Base-by-base conservation (phyloP, 495 filamentous ascomycete genomes). In the Jackrogersella minutella region DNA sequence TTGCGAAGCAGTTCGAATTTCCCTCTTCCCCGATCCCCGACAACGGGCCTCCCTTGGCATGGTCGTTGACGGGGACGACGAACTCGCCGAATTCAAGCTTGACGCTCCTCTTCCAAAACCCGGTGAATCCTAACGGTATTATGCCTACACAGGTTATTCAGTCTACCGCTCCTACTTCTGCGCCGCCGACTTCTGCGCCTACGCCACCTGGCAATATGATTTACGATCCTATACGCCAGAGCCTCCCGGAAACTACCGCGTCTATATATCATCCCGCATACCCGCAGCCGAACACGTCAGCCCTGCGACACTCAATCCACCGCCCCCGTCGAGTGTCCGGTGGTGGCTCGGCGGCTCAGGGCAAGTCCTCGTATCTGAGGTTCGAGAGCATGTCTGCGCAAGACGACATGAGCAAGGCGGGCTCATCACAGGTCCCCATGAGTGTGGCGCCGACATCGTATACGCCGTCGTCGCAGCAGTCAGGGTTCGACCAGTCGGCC, bases 71-170 rank as follows among this genome's bases (percentile, higher is more conserved):
- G 2, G 91, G 91, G 43, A 91, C 89, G 11, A 92, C 89, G 22
- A 91, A 93, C 70, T 93, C 91, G 14, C 89, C 91, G 5, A 91
- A 89, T 66, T 87, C 90, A 0, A 93, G 89, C 69, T 77, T 93
- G 2, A 92, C 91, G 0, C 78, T 91, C 40, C 80, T 92, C 39
- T 92, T 90, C 69, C 86, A 90, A 58, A 85, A 78, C 37, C 54
- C 76, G 17, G 68, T 69, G 0, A 54, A 68, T 14, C 39, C 26
- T 0, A 51, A 36, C 31, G 11, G 34, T 24, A 33, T 57, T n/a
- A 34, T 69, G 64, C 30, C 68, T 0, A 21, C 61, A 3, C 71
- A 64, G 13, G 66, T 68, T 0, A 64, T 64, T n/a, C 73, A 40
- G 3, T 13, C 60, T 7, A 37, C 57, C 0, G 52, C 49, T 8